Conservation (phyloP, 768 basidiomycete species). For the Phylloporus sp. region DNA sequence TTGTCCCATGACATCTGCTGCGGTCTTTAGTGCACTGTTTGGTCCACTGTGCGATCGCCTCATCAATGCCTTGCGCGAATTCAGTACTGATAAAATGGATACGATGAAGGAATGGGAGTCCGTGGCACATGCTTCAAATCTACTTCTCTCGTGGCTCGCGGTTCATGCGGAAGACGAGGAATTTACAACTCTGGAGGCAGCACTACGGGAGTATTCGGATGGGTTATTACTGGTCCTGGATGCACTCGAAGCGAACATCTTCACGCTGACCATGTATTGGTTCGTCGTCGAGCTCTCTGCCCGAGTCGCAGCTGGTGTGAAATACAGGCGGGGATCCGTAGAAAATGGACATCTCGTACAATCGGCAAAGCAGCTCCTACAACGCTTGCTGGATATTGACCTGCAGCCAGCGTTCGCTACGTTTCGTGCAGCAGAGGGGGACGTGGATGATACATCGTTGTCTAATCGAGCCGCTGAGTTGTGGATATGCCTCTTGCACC, state of each 20-base stretch:
- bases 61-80: conserved; percentile 35
- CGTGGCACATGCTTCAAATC: conserved; percentile 39
- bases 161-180: conserved; percentile 34
- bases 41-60: conserved; percentile 46
- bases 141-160: conserved; percentile 46
- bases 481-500: conserved; percentile 72
- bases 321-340: conserved; percentile 26
- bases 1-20: conserved; percentile 38
- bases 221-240: conserved; percentile 39
- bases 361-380: conserved; percentile 41
- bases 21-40: conserved; percentile 43
- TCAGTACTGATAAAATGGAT: conserved; percentile 22
- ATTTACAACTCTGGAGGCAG: conserved; percentile 25
- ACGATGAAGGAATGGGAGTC: conserved; percentile 37
- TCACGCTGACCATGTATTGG: conserved; percentile 54
- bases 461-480: conserved; percentile 51
- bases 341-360: conserved; percentile 21
- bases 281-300: conserved; percentile 56
- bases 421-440: conserved; percentile 16
- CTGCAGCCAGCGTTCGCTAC: conserved; percentile 33
- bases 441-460: conserved; percentile 34
- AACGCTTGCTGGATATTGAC: conserved; percentile 51
- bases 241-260: conserved; percentile 30
- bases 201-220: conserved; percentile 36
- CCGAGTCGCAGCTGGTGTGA: conserved; percentile 32